A percentile compares a stretch with the other conserved stretches of the same genome.
Conservation (phyloP, 164 flowering plant genomes). For the Annona cherimola region DNA sequence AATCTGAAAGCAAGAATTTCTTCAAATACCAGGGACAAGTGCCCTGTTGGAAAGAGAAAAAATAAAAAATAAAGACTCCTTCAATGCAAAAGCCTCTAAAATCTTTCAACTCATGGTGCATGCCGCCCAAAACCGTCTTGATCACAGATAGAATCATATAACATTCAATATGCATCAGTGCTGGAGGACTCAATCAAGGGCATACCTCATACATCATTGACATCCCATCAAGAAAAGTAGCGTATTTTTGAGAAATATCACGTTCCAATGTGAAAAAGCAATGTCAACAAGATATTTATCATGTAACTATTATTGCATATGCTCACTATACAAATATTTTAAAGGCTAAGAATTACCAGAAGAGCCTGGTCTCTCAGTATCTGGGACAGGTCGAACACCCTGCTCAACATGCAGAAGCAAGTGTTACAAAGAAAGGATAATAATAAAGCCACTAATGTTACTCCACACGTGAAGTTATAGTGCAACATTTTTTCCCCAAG, state of each 20-base stretch:
- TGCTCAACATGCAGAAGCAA: constrained; percentile 21
- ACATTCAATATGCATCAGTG: no score
- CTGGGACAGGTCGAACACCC: constrained; percentile 62
- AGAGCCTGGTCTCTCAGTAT: constrained; percentile 50
- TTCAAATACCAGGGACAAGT: no score
- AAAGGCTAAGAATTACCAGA: constrained; percentile 43
- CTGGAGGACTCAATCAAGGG: neutral
- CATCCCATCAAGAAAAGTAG: neutral
- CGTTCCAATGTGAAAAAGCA: neutral
- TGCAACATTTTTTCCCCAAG: no score
- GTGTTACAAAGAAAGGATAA: neutral
- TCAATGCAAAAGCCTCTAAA: no score
- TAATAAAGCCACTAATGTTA: neutral
- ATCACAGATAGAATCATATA: no score
- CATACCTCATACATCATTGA: neutral
- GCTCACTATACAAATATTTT: neutral
- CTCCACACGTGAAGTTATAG: no score
- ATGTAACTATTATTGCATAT: neutral
- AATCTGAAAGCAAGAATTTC: no score
- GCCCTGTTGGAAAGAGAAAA: no score
- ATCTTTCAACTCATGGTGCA: no score
- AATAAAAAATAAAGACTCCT: no score
- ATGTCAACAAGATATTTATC: neutral
- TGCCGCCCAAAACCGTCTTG: no score
- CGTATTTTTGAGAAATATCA: neutral